A percentile compares a stretch with the other conserved stretches of the same genome.
phyloP scores from a whole-genome alignment of 257 asterid species.

The Capsicum rhomboideum region DNA sequence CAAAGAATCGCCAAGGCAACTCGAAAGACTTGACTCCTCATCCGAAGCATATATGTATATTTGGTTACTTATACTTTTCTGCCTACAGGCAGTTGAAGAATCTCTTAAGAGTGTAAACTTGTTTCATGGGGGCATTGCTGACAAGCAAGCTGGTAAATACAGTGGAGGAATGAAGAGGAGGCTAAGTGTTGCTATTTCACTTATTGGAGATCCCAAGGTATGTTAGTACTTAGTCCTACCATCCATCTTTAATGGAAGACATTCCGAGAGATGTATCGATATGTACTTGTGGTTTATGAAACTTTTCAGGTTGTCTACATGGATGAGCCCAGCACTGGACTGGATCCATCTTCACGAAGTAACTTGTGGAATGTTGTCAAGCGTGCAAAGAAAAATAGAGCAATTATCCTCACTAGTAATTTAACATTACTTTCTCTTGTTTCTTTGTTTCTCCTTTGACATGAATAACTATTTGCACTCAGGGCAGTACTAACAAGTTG shows the following conservation, averaged over 20 bases:
- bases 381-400: constrained; percentile 80
- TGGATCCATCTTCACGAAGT: constrained; percentile 95
- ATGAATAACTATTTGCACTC: background rate
- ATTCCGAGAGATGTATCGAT: background rate
- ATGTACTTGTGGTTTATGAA: background rate
- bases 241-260: background rate
- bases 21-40: background rate
- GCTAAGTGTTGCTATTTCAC: constrained; percentile 96
- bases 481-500: background rate
- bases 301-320: constrained; percentile 75
- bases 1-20: background rate
- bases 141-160: constrained; percentile 80
- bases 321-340: constrained; percentile 99
- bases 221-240: background rate
- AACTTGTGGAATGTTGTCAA: constrained; percentile 89
- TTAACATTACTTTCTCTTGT: background rate
- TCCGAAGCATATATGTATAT: background rate
- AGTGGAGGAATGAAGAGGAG: constrained; percentile 99
- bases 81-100: constrained; percentile 82
- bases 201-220: constrained; percentile 97
- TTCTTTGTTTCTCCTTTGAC: background rate
- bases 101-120: constrained; percentile 85
- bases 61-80: background rate
- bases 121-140: constrained; percentile 85
- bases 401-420: constrained; percentile 90